A percentile compares a stretch with the other conserved stretches of the same genome.
Conservation (phyloP, 495 filamentous ascomycete genomes). For the Aspergillus nanangensis region DNA sequence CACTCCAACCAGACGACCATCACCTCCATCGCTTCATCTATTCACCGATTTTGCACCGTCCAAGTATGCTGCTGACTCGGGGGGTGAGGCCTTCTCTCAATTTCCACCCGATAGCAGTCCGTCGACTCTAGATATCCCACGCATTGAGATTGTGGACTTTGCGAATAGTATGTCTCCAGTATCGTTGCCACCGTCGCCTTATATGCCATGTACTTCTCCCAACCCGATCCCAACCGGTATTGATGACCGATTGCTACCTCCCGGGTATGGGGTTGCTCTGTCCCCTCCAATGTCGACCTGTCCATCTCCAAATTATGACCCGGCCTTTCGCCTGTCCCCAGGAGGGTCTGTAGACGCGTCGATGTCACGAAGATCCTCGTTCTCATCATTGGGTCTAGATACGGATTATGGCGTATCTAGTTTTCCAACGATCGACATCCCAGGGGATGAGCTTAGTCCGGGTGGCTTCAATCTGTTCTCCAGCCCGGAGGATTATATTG, state of each 20-base stretch:
- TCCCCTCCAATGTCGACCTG: constrained; percentile 9
- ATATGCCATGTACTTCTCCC: background rate
- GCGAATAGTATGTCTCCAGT: constrained; percentile 1
- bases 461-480: background rate
- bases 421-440: background rate
- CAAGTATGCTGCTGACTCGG: background rate
- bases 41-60: constrained; percentile 4
- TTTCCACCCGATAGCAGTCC: background rate
- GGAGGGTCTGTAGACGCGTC: constrained; percentile 1
- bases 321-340: constrained; percentile 1
- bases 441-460: background rate
- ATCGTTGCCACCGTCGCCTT: constrained; percentile 3
- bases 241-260: background rate
- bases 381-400: constrained; percentile 12
- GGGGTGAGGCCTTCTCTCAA: background rate
- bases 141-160: constrained; percentile 12
- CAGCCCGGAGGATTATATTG: background rate
- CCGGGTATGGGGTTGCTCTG: background rate
- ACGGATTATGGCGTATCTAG: background rate
- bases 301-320: constrained; percentile 7
- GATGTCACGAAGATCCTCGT: constrained; percentile 11
- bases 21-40: background rate
- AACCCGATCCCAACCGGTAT: background rate
- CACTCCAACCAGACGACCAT: background rate
- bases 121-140: constrained; percentile 8